Evolutionary conservation across 331 rosid genomes (phyloP), one percentile per base, ranked within the genome.

Genomic region (Malus hybrid): DNA sequence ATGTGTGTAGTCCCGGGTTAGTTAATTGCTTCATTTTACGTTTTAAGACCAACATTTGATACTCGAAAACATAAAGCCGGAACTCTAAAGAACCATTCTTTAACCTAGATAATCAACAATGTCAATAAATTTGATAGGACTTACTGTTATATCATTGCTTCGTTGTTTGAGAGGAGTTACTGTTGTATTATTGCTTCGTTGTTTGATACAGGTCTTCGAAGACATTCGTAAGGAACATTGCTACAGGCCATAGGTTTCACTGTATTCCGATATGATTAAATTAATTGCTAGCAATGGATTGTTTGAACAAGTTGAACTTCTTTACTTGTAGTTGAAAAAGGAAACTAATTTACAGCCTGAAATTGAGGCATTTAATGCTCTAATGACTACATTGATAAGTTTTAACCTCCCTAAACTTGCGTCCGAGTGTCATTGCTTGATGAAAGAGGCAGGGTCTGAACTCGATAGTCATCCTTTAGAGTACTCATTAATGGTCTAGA

Each of bases 371-470:
- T 87, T 87, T 62, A 87, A 87, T 20, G 64, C 83, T 71, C 78
- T 87, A 13, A 52, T 82, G 71, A 74, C 70, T 61, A 60, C 84
- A 15, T 79, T 74, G 29, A 12, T 79, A 10, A 58, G 78, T 36
- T 68, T 63, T 55, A 76, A 73, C 19, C 20, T 55, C n/a, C 68
- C 79, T 16, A 53, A 60, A 42, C 86, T 84, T 29, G 80, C 82
- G 0, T 77, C 77, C 82, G 84, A 84, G 62, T 84, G 81, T 53
- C 82, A 82, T 78, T 33, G n/a, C 75, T 75, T 74, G 85, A 84
- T 81, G 90, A 87, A 82, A 63, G 71, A 61, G 39, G 81, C 84
- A 1, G 86, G 73, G n/a, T 82, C 83, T 36, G 88, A 84, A n/a
- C 88, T 83, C 19, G 83, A 87, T 69, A 84, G 78, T 48, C 78